These are phyloP conservation scores for Sporisorium iseilematis-ciliati DNA, from an alignment of 1,284 basidiomycete genomes.

Conservation along the genomic window DNA sequence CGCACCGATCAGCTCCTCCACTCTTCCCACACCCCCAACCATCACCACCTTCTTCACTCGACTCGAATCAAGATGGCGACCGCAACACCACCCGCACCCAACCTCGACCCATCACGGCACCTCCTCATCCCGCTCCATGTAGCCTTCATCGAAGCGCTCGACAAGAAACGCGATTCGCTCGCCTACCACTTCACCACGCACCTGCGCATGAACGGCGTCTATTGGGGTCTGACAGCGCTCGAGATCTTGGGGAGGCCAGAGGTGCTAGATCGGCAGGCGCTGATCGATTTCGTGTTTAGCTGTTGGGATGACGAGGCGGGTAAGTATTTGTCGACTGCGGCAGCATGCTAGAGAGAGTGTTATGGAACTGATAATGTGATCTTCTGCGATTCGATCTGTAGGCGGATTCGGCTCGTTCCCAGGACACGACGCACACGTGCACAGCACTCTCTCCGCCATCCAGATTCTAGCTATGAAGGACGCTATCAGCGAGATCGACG, in stretches of 20 bases:
- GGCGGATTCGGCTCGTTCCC: constrained; percentile 88
- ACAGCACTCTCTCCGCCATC: constrained; percentile 87
- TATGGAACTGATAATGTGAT: too few relatives aligned
- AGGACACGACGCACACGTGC: constrained; percentile 89
- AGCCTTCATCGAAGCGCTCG: constrained; percentile 48
- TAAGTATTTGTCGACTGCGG: not conserved
- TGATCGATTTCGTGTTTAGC: constrained; percentile 88
- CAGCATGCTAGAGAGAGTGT: too few relatives aligned
- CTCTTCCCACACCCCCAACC: not conserved
- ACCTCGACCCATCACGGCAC: constrained; percentile 8
- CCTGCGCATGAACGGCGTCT: constrained; percentile 93
- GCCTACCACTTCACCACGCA: constrained; percentile 93
- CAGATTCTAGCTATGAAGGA: constrained; percentile 91
- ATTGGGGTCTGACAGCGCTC: constrained; percentile 93
- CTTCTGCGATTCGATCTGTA: too few relatives aligned
- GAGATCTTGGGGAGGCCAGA: constrained; percentile 82
- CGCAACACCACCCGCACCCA: not conserved
- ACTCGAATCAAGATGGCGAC: not conserved
- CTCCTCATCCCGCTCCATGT: constrained; percentile 48
- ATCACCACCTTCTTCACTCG: not conserved
- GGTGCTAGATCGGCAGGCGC: constrained; percentile 82
- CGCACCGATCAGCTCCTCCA: constrained; percentile 29
- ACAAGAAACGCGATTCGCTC: constrained; percentile 56
- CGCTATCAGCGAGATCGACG: constrained; percentile 77
- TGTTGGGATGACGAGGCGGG: constrained; percentile 79